Evolutionary conservation across 371 early-diverging fungal species (phyloP).

Genomic region (Syncephalastrum racemosum): DNA sequence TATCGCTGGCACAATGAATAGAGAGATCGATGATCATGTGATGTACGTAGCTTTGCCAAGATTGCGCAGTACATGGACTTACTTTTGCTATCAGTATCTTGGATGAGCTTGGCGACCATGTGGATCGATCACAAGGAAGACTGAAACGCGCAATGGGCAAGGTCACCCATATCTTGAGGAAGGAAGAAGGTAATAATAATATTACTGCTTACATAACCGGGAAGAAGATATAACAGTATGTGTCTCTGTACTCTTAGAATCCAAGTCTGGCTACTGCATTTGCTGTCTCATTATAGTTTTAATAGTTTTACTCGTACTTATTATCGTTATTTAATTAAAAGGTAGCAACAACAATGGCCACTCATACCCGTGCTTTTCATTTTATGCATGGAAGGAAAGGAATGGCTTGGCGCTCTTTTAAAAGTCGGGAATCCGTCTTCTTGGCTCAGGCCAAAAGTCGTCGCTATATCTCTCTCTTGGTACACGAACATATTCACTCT

Average conservation of each 20-base stretch:
- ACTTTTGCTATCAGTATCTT: constrained; percentile 33
- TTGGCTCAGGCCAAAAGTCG: too few species aligned
- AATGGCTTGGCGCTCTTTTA: too few species aligned
- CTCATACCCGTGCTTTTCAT: too few species aligned
- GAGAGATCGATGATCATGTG: constrained; percentile 61
- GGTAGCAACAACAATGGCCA: too few species aligned
- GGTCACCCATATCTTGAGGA: constrained; percentile 53
- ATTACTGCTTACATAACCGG: not conserved
- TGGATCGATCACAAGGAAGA: constrained; percentile 52
- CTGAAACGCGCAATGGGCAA: constrained; percentile 56
- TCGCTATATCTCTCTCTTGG: not conserved
- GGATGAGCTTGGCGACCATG: constrained; percentile 61
- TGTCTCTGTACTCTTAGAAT: constrained; percentile 31
- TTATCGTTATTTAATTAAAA: constrained; percentile 41
- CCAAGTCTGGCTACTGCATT: constrained; percentile 61
- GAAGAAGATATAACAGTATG: not conserved
- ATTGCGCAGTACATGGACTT: too few species aligned
- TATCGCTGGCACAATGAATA: constrained; percentile 63
- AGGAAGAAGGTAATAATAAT: constrained; percentile 56
- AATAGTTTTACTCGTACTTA: constrained; percentile 55
- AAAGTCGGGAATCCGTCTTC: too few species aligned
- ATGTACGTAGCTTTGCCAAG: constrained; percentile 29
- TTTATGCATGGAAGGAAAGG: too few species aligned
- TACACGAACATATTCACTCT: not conserved
- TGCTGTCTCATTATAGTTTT: constrained; percentile 59